Percentiles rank a stretch among this genome's conserved stretches.
These are phyloP conservation scores for Niebla homalea DNA, from an alignment of 495 filamentous ascomycete species.

Conservation along the genomic window DNA sequence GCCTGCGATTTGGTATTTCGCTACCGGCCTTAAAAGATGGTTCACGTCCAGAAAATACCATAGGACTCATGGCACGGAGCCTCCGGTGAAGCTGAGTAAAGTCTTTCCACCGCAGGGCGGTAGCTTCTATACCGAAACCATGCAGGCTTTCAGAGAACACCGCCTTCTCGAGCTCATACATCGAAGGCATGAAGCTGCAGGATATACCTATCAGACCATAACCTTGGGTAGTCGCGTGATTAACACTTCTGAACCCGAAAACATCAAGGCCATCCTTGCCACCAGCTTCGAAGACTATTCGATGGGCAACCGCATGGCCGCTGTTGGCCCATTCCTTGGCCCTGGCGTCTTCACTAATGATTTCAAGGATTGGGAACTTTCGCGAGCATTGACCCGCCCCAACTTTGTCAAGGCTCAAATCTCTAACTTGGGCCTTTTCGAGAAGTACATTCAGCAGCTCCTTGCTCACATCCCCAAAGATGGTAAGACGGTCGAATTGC, in stretches of 20 bases:
- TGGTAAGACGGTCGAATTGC: constrained; percentile 42
- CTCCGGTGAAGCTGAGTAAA: too few species aligned
- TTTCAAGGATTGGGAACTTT: constrained; percentile 51
- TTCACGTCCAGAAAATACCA: too few species aligned
- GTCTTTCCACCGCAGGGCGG: too few species aligned
- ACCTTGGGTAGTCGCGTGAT: constrained; percentile 24
- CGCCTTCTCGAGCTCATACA: too few species aligned
- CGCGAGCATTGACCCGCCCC: constrained; percentile 47
- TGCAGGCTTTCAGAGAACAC: too few species aligned
- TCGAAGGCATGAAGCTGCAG: too few species aligned
- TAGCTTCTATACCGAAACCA: too few species aligned
- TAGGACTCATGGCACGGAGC: too few species aligned
- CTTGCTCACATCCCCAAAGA: constrained; percentile 29
- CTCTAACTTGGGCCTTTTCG: constrained; percentile 43
- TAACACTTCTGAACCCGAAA: constrained; percentile 46
- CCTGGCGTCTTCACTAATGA: constrained; percentile 59
- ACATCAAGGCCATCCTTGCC: constrained; percentile 48
- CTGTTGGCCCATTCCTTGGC: constrained; percentile 46
- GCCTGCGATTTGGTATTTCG: too few species aligned
- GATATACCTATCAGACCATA: too few species aligned
- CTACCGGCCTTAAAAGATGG: too few species aligned
- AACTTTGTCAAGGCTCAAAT: constrained; percentile 49
- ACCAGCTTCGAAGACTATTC: constrained; percentile 47
- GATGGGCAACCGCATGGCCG: constrained; percentile 34
- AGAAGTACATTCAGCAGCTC: constrained; percentile 43